Percentiles rank a stretch among this genome's conserved stretches.
These are phyloP conservation scores for Pulveroboletus sp. DNA, from an alignment of 768 basidiomycete species.

Conservation along the genomic window DNA sequence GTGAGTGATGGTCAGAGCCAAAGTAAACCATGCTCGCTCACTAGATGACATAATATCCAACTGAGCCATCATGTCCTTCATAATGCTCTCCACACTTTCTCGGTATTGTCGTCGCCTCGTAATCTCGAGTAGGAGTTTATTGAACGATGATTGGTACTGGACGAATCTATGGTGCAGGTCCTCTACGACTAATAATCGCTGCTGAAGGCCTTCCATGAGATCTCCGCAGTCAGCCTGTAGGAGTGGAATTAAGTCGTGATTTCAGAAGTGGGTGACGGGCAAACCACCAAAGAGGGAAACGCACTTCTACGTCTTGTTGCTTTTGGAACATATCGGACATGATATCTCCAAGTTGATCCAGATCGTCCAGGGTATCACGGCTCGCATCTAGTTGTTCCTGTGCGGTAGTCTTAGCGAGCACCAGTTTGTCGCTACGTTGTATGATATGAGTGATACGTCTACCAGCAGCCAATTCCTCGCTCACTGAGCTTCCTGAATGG, in stretches of 20 bases:
- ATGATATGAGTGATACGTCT: conserved; percentile 1
- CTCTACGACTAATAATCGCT: conserved; percentile 57
- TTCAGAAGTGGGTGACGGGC: background rate
- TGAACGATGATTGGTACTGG: conserved; percentile 68
- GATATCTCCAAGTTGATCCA: conserved; percentile 75
- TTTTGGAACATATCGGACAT: conserved; percentile 72
- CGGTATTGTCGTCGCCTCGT: conserved; percentile 61
- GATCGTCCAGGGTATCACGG: conserved; percentile 48
- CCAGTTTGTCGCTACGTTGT: conserved; percentile 47
- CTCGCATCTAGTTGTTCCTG: conserved; percentile 50
- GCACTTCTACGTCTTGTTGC: conserved; percentile 66
- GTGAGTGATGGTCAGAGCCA: background rate
- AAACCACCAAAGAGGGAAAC: conserved; percentile 2
- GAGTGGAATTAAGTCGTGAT: background rate
- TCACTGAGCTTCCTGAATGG: conserved; percentile 56
- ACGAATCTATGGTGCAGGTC: conserved; percentile 63
- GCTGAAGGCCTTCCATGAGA: conserved; percentile 51
- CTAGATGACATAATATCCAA: conserved; percentile 65
- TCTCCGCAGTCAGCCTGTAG: conserved; percentile 49
- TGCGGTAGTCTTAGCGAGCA: conserved; percentile 37
- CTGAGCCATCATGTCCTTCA: conserved; percentile 60
- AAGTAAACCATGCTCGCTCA: conserved; percentile 22
- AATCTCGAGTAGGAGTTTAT: conserved; percentile 69
- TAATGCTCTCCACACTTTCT: conserved; percentile 60
- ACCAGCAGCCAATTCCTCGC: conserved; percentile 18